These are phyloP conservation scores for Ceratobasidium sp. DNA, from an alignment of 1,284 basidiomycete genomes.

Conservation along the genomic window DNA sequence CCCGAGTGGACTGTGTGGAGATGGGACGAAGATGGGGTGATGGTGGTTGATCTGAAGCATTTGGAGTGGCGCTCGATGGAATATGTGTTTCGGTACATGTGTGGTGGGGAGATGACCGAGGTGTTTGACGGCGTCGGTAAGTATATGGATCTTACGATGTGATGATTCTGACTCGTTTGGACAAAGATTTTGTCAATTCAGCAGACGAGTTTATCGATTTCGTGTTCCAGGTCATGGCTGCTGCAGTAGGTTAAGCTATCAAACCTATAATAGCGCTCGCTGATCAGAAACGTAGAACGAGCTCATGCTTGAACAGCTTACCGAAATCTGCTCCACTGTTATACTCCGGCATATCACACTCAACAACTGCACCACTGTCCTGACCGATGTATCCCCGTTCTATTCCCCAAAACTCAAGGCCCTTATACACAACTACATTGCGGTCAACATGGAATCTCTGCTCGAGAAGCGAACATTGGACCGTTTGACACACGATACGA, in stretches of 20 bases:
- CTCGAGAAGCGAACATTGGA: conserved; percentile 83
- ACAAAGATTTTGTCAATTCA: conserved; percentile 65
- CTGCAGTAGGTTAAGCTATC: conserved; percentile 63
- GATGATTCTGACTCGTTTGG: conserved; percentile 10
- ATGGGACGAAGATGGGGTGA: conserved; percentile 59
- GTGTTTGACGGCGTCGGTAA: conserved; percentile 77
- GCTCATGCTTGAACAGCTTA: conserved; percentile 83
- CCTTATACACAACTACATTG: conserved; percentile 82
- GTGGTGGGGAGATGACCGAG: conserved; percentile 74
- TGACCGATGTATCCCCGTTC: conserved; percentile 83
- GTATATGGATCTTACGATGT: conserved; percentile 45
- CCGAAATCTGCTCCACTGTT: conserved; percentile 80
- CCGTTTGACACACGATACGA: conserved; percentile 69
- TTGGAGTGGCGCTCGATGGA: conserved; percentile 76
- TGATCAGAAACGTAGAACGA: conserved; percentile 67
- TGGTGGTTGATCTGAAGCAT: conserved; percentile 77
- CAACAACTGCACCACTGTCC: conserved; percentile 81
- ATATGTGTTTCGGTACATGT: conserved; percentile 80
- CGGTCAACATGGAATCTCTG: conserved; percentile 85
- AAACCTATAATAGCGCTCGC: neutral
- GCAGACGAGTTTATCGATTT: conserved; percentile 86
- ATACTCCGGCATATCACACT: conserved; percentile 75
- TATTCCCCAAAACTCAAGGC: conserved; percentile 74
- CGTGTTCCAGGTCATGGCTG: conserved; percentile 85
- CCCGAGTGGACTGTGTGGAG: conserved; percentile 78